Conservation (phyloP, 305 asterid species). For the Salvia sclarea region DNA sequence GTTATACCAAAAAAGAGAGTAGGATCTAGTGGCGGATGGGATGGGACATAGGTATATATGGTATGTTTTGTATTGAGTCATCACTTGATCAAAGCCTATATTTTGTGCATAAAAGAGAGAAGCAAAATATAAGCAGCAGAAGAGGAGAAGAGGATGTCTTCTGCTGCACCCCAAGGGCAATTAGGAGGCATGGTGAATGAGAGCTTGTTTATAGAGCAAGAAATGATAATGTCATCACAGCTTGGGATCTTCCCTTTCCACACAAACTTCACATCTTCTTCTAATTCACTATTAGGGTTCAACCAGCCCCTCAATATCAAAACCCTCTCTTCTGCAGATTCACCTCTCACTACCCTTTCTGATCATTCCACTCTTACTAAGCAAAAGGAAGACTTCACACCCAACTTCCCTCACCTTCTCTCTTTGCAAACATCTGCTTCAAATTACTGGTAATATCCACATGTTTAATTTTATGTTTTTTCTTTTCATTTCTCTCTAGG, state of each 20-base stretch:
- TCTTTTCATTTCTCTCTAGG: no score
- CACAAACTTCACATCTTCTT: conserved; percentile 42
- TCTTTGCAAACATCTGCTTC: conserved; percentile 66
- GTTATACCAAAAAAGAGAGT: not conserved
- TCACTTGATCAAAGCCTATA: conserved; percentile 20
- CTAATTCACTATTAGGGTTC: conserved; percentile 37
- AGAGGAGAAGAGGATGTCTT: conserved; percentile 28
- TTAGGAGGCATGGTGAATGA: conserved; percentile 52
- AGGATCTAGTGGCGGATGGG: not conserved
- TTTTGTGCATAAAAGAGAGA: conserved; percentile 12
- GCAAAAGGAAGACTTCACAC: conserved; percentile 42
- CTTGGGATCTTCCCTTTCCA: conserved; percentile 56
- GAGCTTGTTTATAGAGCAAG: conserved; percentile 66
- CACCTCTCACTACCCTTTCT: conserved; percentile 37
- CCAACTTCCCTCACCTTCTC: conserved; percentile 51
- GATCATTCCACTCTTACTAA: conserved; percentile 39
- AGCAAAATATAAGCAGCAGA: not conserved
- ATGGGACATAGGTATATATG: conserved; percentile 16
- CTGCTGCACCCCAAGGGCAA: conserved; percentile 34
- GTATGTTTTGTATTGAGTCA: conserved; percentile 21
- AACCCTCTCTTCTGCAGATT: conserved; percentile 48
- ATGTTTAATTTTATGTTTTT: no score
- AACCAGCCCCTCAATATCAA: conserved; percentile 44
- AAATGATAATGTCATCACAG: conserved; percentile 55
- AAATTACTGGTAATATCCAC: conserved; percentile 67